These are phyloP conservation scores for Durotheca rogersii DNA, from an alignment of 495 filamentous ascomycete species.

Conservation along the genomic window DNA sequence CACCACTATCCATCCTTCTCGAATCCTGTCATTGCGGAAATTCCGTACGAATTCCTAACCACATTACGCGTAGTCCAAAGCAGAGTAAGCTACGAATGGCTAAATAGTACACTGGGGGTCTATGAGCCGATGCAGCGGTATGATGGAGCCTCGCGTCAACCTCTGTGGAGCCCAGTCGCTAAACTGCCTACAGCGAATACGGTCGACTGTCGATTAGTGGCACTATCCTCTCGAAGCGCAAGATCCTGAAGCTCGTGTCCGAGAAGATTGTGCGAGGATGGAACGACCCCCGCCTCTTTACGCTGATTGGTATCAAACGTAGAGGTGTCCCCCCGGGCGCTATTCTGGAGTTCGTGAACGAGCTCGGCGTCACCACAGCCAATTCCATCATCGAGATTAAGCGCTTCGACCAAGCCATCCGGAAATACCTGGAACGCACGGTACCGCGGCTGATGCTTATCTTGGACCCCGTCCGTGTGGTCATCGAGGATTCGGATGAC, in stretches of 20 bases:
- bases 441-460: slow-evolving; percentile 87
- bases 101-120: slow-evolving; percentile 66
- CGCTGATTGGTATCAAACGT: slow-evolving; percentile 78
- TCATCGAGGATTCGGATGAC: slow-evolving; percentile 74
- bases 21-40: neutral
- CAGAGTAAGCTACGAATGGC: slow-evolving; percentile 84
- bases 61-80: slow-evolving; percentile 18
- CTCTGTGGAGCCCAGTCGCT: slow-evolving; percentile 32
- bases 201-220: slow-evolving; percentile 80
- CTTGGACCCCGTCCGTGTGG: slow-evolving; percentile 74
- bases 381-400: slow-evolving; percentile 69
- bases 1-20: neutral
- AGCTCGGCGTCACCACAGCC: slow-evolving; percentile 81
- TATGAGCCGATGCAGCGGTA: slow-evolving; percentile 82
- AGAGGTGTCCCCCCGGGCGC: slow-evolving; percentile 84
- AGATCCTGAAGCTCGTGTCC: slow-evolving; percentile 74
- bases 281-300: slow-evolving; percentile 89
- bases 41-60: neutral
- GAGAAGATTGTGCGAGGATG: slow-evolving; percentile 73
- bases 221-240: slow-evolving; percentile 80
- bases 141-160: slow-evolving; percentile 21
- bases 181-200: slow-evolving; percentile 43
- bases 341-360: slow-evolving; percentile 82
- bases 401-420: slow-evolving; percentile 76
- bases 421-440: slow-evolving; percentile 76